Evolutionary conservation across 495 filamentous ascomycete species (phyloP), one percentile per base, ranked within the genome.

Genomic region (Acidiella bohemica): DNA sequence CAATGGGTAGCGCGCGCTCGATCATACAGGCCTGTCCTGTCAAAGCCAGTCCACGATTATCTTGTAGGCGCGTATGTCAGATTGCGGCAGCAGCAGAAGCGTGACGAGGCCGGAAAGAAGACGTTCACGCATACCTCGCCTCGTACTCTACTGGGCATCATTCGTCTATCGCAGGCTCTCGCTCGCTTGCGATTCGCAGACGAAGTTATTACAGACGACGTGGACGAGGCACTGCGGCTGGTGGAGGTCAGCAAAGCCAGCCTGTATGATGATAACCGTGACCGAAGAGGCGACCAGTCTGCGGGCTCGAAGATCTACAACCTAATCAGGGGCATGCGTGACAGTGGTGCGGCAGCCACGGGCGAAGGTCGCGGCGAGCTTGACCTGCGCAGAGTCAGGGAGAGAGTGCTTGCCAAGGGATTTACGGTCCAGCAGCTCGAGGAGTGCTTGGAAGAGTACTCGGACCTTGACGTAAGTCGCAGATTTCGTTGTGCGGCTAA

Each of bases 61-160:
- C 81, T 95, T 67, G 84, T 93, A 17, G 86, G 85, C 46, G 88
- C 87, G 2, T 97, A 97, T 61, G 92, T 96, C 21, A 73, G 80
- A 16, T 78, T 96, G 72, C 78, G 90, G 27, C 78, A 86, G 51
- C 72, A 81, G 49, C 83, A 92, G 51, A 86, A 87, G 60, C 72
- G 78, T 36, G 86, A 93, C 35, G 92, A 96, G 62, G 80, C 73
- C 51, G 74, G 72, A 50, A 84, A 84, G 61, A 79, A 84, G 54
- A 81, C 86, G 50, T 97, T 96, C 60, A 79, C 83, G 3, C 84
- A 97, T 59, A 84, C 85, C 21, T 88, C 86, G 3, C 80, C 86
- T 2, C 84, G 90, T 67, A 96, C 90, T 0, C 71, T 97, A 10
- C 73, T 97, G 1, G 90, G 88, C 53, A 76, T 95, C 24, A 66